Evolutionary conservation across 176 grass and related monocot genomes (phyloP), one percentile per base, ranked within the genome.

Genomic region (Carex kokanica): DNA sequence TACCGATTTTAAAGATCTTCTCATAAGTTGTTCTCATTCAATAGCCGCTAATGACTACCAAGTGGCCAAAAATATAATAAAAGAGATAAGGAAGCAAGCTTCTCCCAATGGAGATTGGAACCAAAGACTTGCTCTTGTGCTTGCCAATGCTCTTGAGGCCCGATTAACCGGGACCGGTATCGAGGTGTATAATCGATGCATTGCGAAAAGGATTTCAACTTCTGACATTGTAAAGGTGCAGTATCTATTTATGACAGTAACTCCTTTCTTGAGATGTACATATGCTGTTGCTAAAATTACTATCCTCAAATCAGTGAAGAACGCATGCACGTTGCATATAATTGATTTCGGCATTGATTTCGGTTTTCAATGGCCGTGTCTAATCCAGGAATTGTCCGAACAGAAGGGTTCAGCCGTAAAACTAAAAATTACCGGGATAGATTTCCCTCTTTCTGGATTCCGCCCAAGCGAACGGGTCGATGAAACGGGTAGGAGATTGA

Each of bases 391-490:
- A 9, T 40, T 73, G 68, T 14, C 31, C 16, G 68, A 73, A 34
- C 5, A 18, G 21, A 73, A 73, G 10, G 31, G 17, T 38, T 6
- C 8, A 21, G 15, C 18, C 0, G 6, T 73, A 73, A 73, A 73
- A 14, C 27, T 73, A 34, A 38, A 25, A 16, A 73, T 73, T 5
- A 73, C 68, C 10, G 68, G 68, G 16, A 41, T 73, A 41, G 68
- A 73, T 73, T 73, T 73, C 68, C 74, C 84, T 32, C 60, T 47
- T 36, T 72, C 84, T 64, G 84, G 84, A 40, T 86, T 86, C 23
- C 84, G 84, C 38, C 84, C 84, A 3, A 56, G 72, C 21, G 84
- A 86, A 23, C 34, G 23, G 31, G 78, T 86, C 1, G 84, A 86
- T 58, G 47, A 78, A 27, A 80, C 84, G 4, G 84, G 84, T 0